These are phyloP conservation scores for Chaetoceros tenuissimus DNA, from an alignment of 108 stramenopile genomes.

Conservation along the genomic window DNA sequence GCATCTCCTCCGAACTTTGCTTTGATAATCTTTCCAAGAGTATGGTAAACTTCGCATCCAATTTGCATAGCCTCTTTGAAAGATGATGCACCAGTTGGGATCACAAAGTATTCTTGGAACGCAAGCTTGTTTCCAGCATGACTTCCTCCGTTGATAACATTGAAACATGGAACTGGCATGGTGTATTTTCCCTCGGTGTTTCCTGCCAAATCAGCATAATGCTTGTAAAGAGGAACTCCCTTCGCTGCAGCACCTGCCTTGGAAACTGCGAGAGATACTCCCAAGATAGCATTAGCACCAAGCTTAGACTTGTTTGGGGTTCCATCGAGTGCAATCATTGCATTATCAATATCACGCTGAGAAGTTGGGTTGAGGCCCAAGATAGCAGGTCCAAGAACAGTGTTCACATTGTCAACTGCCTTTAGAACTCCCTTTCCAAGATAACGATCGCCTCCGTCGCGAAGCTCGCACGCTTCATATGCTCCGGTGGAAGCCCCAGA, in stretches of 20 bases:
- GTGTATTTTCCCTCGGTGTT: slow-evolving; percentile 80
- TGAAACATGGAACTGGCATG: slow-evolving; percentile 99
- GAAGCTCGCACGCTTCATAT: slow-evolving; percentile 96
- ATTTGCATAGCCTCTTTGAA: slow-evolving; percentile 97
- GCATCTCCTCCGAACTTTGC: slow-evolving; percentile 97
- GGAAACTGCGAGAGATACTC: slow-evolving; percentile 93
- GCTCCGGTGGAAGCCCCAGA: slow-evolving; percentile 96
- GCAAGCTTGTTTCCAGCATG: slow-evolving; percentile 99
- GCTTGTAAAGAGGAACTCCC: slow-evolving; percentile 97
- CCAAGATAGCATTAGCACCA: slow-evolving; percentile 99
- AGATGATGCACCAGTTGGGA: slow-evolving; percentile 92
- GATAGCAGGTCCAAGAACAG: slow-evolving; percentile 80
- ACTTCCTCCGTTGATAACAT: slow-evolving; percentile 99
- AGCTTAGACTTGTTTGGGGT: slow-evolving; percentile 94
- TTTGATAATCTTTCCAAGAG: slow-evolving; percentile 97
- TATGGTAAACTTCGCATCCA: slow-evolving; percentile 98
- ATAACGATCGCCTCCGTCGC: slow-evolving; percentile 96
- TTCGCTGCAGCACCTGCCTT: slow-evolving; percentile 96
- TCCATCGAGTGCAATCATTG: slow-evolving; percentile 90
- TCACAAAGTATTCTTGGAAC: slow-evolving; percentile 99
- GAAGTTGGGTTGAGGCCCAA: slow-evolving; percentile 91
- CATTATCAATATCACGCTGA: slow-evolving; percentile 89
- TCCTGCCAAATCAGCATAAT: slow-evolving; percentile 97
- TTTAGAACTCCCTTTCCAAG: slow-evolving; percentile 94
- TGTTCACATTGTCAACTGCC: slow-evolving; percentile 96